These are phyloP conservation scores for Tetrapyrgos nigripes DNA, from an alignment of 1,284 basidiomycete species.

Conservation along the genomic window DNA sequence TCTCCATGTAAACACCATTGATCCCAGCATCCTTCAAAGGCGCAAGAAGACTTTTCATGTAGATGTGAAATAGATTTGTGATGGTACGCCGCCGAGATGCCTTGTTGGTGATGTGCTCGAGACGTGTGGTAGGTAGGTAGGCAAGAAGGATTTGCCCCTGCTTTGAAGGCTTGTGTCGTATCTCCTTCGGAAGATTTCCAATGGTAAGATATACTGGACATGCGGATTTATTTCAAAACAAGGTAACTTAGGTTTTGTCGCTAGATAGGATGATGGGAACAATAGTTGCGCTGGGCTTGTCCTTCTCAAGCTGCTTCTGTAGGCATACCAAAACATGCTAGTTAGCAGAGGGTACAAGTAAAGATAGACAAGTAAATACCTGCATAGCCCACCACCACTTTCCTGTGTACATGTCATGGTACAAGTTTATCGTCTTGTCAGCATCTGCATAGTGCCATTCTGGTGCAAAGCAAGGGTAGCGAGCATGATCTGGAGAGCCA, in stretches of 20 bases:
- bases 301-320: too few relatives aligned
- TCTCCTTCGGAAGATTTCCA: too few relatives aligned
- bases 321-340: background rate
- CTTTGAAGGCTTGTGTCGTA: too few relatives aligned
- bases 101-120: conserved; percentile 35
- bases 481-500: background rate
- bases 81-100: conserved; percentile 24
- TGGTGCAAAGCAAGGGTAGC: background rate
- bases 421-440: background rate
- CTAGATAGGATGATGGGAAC: too few relatives aligned
- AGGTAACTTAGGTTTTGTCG: conserved; percentile 30
- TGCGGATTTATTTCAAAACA: conserved; percentile 38
- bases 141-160: too few relatives aligned
- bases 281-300: too few relatives aligned
- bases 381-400: too few relatives aligned
- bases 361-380: too few relatives aligned
- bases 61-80: conserved; percentile 38
- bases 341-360: too few relatives aligned
- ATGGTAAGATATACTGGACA: conserved; percentile 46
- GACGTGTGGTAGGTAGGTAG: too few relatives aligned
- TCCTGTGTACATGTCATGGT: too few relatives aligned
- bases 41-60: conserved; percentile 32
- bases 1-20: conserved; percentile 31
- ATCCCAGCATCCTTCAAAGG: conserved; percentile 33
- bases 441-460: too few relatives aligned